Evolutionary conservation across 2,329 filamentous ascomycete species (phyloP).

Genomic region (Trichophyton mentagrophytes): DNA sequence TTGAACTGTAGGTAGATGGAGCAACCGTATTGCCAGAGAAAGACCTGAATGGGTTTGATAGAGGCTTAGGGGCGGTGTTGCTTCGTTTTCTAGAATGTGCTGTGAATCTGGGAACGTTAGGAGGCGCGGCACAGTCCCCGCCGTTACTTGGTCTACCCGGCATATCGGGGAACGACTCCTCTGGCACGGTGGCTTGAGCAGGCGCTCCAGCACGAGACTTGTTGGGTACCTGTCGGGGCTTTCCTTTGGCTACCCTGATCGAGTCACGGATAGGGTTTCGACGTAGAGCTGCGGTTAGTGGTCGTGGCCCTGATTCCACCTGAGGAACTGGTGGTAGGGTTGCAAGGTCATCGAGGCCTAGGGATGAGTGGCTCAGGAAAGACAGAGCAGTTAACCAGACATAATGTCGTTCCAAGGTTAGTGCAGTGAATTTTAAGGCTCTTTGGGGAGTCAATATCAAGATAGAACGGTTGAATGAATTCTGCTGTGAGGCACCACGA

Average conservation of each 20-base stretch:
- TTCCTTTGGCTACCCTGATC: constrained; percentile 74
- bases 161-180: constrained; percentile 17
- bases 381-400: constrained; percentile 89
- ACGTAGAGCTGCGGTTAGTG: constrained; percentile 40
- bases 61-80: constrained; percentile 66
- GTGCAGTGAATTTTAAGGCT: constrained; percentile 87
- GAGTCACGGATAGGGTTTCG: constrained; percentile 66
- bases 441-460: constrained; percentile 85
- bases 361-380: constrained; percentile 81
- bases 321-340: constrained; percentile 42
- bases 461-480: constrained; percentile 81
- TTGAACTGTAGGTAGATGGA: constrained; percentile 38
- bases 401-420: constrained; percentile 73
- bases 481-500: constrained; percentile 45
- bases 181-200: constrained; percentile 23
- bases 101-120: constrained; percentile 42
- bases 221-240: constrained; percentile 33
- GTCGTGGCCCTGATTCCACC: constrained; percentile 23
- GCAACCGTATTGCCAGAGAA: constrained; percentile 46
- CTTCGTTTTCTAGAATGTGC: constrained; percentile 73
- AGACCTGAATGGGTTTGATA: constrained; percentile 61
- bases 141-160: constrained; percentile 16
- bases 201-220: constrained; percentile 29
- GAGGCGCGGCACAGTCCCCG: constrained; percentile 34
- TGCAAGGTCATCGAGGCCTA: constrained; percentile 63